A percentile compares a stretch with the other conserved stretches of the same genome.
phyloP scores from a whole-genome alignment of 495 filamentous ascomycete genomes.

The Physcia stellaris region DNA sequence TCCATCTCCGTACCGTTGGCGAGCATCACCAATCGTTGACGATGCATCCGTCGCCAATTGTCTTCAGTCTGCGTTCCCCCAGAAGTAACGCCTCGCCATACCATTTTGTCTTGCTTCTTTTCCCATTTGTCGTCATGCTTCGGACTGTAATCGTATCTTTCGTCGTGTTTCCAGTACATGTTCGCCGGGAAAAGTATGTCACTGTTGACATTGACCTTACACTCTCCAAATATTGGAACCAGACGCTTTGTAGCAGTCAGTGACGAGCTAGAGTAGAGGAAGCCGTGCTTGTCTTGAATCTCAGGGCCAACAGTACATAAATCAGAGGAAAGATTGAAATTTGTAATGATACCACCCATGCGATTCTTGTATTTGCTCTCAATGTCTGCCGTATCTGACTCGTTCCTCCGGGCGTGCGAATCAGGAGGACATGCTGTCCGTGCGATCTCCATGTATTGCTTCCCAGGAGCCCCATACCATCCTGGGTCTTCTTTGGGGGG shows the following conservation, averaged over 20 bases:
- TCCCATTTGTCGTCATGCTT: conserved; percentile 35
- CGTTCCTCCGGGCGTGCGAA: conserved; percentile 37
- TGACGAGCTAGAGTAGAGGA: conserved; percentile 52
- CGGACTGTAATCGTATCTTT: conserved; percentile 49
- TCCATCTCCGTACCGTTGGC: conserved; percentile 48
- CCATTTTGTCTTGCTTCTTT: conserved; percentile 36
- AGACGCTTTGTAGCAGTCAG: conserved; percentile 41
- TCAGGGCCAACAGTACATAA: conserved; percentile 47
- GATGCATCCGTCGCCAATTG: conserved; percentile 60
- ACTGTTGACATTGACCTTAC: conserved; percentile 65
- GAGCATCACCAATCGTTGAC: conserved; percentile 60
- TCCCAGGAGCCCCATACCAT: conserved; percentile 18
- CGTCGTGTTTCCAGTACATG: conserved; percentile 60
- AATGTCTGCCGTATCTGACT: conserved; percentile 21
- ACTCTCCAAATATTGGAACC: conserved; percentile 62
- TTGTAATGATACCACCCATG: conserved; percentile 46
- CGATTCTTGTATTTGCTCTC: conserved; percentile 22
- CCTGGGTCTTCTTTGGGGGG: conserved; percentile 11
- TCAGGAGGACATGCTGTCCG: conserved; percentile 46
- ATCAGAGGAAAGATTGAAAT: conserved; percentile 50
- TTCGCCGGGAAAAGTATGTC: conserved; percentile 66
- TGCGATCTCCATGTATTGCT: conserved; percentile 49
- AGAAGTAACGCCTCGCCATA: conserved; percentile 61
- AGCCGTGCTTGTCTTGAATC: conserved; percentile 49
- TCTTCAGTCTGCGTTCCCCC: conserved; percentile 47